These are phyloP conservation scores for Cyphellophora attinorum DNA, from an alignment of 2,329 filamentous ascomycete species.

Conservation along the genomic window DNA sequence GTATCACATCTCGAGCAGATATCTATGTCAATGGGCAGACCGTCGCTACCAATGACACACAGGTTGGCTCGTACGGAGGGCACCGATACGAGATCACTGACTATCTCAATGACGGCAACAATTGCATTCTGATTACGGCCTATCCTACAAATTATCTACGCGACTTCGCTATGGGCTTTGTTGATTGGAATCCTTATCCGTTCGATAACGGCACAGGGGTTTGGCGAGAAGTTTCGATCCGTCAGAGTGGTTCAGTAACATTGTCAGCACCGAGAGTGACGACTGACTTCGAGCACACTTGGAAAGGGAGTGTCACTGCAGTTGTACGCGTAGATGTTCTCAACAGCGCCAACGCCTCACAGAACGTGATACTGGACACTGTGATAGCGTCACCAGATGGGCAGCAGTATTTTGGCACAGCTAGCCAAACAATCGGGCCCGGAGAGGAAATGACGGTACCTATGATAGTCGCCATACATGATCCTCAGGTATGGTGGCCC, in stretches of 20 bases:
- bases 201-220: conserved; percentile 55
- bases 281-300: conserved; percentile 30
- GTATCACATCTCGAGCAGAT: conserved; percentile 52
- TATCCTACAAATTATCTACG: conserved; percentile 51
- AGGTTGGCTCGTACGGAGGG: conserved; percentile 50
- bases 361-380: conserved; percentile 18
- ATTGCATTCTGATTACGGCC: conserved; percentile 44
- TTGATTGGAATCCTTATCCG: conserved; percentile 55
- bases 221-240: conserved; percentile 50
- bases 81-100: conserved; percentile 45
- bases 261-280: conserved; percentile 37
- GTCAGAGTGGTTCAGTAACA: conserved; percentile 43
- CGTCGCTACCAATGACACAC: conserved; percentile 38
- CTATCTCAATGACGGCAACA: conserved; percentile 28
- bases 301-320: conserved; percentile 29
- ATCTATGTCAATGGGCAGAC: conserved; percentile 49
- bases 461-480: conserved; percentile 28
- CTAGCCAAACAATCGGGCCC: conserved; percentile 29
- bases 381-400: conserved; percentile 14
- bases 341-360: conserved; percentile 21
- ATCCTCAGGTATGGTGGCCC: conserved; percentile 53
- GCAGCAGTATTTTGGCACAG: conserved; percentile 16
- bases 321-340: conserved; percentile 28
- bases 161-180: conserved; percentile 51
- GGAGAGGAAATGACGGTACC: conserved; percentile 29